Base-by-base conservation (phyloP, 2,329 filamentous ascomycete species). In the Plectosphaerella sp. region DNA sequence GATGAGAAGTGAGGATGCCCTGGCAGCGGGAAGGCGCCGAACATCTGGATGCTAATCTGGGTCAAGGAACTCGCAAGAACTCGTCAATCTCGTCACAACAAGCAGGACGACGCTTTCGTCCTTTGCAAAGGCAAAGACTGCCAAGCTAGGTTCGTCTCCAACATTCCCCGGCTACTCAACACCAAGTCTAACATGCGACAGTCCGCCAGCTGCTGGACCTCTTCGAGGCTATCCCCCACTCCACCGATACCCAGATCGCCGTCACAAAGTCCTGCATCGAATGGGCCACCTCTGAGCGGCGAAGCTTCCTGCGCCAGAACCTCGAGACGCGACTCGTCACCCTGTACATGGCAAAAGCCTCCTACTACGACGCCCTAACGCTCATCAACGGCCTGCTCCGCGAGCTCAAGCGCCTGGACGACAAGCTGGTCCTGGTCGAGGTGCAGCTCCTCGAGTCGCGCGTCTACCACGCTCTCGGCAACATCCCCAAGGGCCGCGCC, bases 201-300 rank as follows among this genome's bases (percentile, higher is more conserved):
- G 94, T 99, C 62, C 93, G 94, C 62, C 91, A 97, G 74, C 85
- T 99, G 24, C 88, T 99, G 70, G 94, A 99, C 72, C 86, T 97
- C 70, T 94, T 97, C 79, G 85, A 89, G 64, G 83, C 88, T 65
- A 97, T 97, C 63, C 94, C 95, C 64, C 88, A 97, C 74, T 94
- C 91, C 62, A 88, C 88, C 77, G 94, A 99, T 69, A 89, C 87
- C 67, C 94, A 99, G 76, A 91, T 96, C 70, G 77, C 86, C 69
- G 91, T 97, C 64, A 99, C 94, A 66, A 96, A 96, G 75, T 96
- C 94, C 74, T 97, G 91, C 77, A 99, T 99, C 84, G 93, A 97
- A 76, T 99, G 94, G 94, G 94, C 94, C 47, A 90, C 93, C 51
- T 89, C 90, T 49, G 91, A 97, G 77, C 89, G 92, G 63, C 88